Evolutionary conservation across 2,329 filamentous ascomycete genomes (phyloP), one percentile per base, ranked within the genome.

Genomic region (Diaporthe sp.): DNA sequence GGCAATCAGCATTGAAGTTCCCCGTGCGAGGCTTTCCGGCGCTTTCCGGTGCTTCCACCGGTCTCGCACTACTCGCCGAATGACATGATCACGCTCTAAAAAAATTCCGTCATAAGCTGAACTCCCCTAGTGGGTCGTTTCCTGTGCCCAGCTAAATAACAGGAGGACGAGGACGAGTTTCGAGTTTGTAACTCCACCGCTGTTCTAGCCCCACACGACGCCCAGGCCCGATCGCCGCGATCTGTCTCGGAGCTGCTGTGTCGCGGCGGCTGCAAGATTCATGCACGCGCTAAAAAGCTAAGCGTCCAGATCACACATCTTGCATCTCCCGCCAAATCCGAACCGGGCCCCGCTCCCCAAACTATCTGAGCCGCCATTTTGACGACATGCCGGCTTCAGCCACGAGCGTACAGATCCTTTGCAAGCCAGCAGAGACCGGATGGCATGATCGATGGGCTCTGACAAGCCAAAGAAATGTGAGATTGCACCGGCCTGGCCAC

Each of bases 401-500:
- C 63, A 68, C 63, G 63, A 51, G 63, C 8, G 15, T 39, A 53
- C 22, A 25, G 15, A 37, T 15, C 53, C 47, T 53, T 50, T 53
- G n/a, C 32, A 68, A 27, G 15, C n/a, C 44, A 68, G 17, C 63
- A 68, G 44, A 51, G 63, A 68, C 63, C 22, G 47, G 63, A 53
- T 68, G 63, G 47, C 63, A 68, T 68, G 47, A 68, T 22, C 69
- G 70, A 63, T 63, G 73, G 55, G 61, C 47, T 70, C 70, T 37
- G 53, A 75, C 22, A 75, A 75, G 61, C 39, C 61, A 27, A 75
- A 70, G 27, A 75, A 75, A 69, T 68, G 73, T 73, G 63, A 63
- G 73, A 39, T 27, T 27, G 30, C 44, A 35, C 15, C 44, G n/a
- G 44, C 3, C 50, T n/a, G 27, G 30, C 47, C 30, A 13, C 32